Percentiles rank a stretch among this genome's conserved stretches.
These are phyloP conservation scores for Acanthamoeba castellanii DNA, from an alignment of 208 protist species.

Conservation along the genomic window DNA sequence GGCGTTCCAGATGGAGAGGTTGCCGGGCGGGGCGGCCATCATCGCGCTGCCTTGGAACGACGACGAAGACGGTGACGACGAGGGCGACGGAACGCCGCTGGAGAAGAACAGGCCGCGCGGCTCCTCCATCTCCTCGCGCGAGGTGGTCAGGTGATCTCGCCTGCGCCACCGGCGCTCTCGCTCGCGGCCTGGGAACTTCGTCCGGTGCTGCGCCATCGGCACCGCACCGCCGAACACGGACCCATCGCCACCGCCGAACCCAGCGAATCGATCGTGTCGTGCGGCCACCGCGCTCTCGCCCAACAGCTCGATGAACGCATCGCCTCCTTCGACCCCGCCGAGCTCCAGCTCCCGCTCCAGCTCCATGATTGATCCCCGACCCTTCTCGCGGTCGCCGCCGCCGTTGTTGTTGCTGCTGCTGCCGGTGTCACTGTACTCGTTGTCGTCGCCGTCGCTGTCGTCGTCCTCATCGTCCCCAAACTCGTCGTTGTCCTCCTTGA, in stretches of 20 bases:
- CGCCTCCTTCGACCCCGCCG: too few relatives aligned
- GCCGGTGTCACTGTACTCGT: not conserved
- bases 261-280: too few relatives aligned
- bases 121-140: slow-evolving; percentile 21
- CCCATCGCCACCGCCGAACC: not conserved
- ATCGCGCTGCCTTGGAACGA: too few relatives aligned
- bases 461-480: not conserved
- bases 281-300: too few relatives aligned
- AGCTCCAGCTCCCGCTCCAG: too few relatives aligned
- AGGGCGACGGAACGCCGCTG: not conserved
- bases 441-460: not conserved
- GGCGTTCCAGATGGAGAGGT: not conserved
- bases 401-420: too few relatives aligned
- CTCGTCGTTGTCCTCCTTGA: not conserved
- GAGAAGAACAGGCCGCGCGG: not conserved
- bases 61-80: not conserved
- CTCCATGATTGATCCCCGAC: too few relatives aligned
- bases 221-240: not conserved
- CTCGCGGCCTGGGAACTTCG: not conserved
- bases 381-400: not conserved
- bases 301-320: too few relatives aligned
- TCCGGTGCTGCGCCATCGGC: not conserved
- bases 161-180: slow-evolving; percentile 4
- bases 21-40: too few relatives aligned
- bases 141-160: slow-evolving; percentile 6